Base-by-base conservation (phyloP, 2,329 filamentous ascomycete species). In the Fusarium guadeloupense region DNA sequence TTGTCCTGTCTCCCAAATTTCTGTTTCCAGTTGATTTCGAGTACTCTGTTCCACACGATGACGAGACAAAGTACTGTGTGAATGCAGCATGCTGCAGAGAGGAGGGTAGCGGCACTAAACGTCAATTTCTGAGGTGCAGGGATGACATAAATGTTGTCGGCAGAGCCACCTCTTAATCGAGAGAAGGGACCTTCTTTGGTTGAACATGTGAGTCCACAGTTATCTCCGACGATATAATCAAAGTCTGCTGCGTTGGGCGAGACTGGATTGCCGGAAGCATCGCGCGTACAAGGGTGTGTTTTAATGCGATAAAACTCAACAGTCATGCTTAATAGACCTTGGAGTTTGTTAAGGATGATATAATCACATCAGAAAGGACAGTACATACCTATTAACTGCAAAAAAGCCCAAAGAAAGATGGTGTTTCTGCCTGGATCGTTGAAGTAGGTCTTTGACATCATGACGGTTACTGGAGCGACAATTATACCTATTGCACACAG, bases 401-500 rank as follows among this genome's bases (percentile, higher is more conserved):
- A 74, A 5, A 79, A 78, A 1, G 85, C 86, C 87, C 88, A 90
- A 1, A 88, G 28, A 63, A 89, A 90, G 48, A 90, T 89, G 38
- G 84, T 82, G 59, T 89, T 89, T 30, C 87, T 79, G 3, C 86
- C 87, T 0, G 84, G 84, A 19, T 84, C 81, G 46, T 85, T 79
- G 69, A 89, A 89, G 68, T 90, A 90, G 0, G 87, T 90, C 14
- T 74, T 74, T 2, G 87, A 89, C 37, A 87, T 71, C 58, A 81
- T 80, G 19, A 87, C 85, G 0, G 86, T 88, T 0, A 86, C 79
- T 0, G 87, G 88, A 5, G 85, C 87, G 2, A 85, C 84, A 5
- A 90, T 65, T 14, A 89, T 86, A 12, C 85, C 87, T 31, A 90
- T 86, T 0, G 87, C 80, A 54, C 87, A 90, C 0, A 89, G 71